phyloP scores from a whole-genome alignment of 306 rosid genomes.

The Pterocarpus macrocarpus region DNA sequence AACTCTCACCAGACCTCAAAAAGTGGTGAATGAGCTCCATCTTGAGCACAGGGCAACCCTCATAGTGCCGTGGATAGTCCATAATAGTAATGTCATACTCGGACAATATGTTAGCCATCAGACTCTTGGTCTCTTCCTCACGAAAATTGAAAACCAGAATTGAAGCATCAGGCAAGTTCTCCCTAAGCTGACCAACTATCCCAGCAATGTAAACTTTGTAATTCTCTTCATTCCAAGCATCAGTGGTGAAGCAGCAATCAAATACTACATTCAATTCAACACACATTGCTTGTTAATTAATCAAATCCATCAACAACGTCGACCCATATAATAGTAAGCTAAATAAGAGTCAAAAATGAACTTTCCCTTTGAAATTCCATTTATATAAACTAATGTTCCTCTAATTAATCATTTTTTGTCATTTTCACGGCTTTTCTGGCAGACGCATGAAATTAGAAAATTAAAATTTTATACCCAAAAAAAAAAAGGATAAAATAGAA shows the following conservation, averaged over 20 bases:
- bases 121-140: constrained; percentile 62
- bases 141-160: constrained; percentile 86
- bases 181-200: constrained; percentile 71
- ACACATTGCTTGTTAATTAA: neutral
- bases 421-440: neutral
- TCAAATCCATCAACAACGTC: constrained; percentile 33
- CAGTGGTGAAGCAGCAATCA: constrained; percentile 87
- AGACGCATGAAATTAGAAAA: constrained; percentile 3
- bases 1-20: constrained; percentile 89
- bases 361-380: constrained; percentile 9
- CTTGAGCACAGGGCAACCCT: constrained; percentile 81
- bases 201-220: constrained; percentile 72
- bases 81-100: constrained; percentile 87
- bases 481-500: neutral
- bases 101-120: constrained; percentile 66
- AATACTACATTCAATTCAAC: constrained; percentile 64
- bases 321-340: constrained; percentile 10
- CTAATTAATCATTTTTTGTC: constrained; percentile 20
- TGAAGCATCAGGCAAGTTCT: constrained; percentile 73
- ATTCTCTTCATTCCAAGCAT: constrained; percentile 78
- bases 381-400: constrained; percentile 8
- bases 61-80: constrained; percentile 93
- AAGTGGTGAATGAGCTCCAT: constrained; percentile 92
- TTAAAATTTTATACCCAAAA: neutral
- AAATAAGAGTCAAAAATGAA: constrained; percentile 29